phyloP scores from a whole-genome alignment of 805 yeast species.

The Maudiozyma turicensis region DNA sequence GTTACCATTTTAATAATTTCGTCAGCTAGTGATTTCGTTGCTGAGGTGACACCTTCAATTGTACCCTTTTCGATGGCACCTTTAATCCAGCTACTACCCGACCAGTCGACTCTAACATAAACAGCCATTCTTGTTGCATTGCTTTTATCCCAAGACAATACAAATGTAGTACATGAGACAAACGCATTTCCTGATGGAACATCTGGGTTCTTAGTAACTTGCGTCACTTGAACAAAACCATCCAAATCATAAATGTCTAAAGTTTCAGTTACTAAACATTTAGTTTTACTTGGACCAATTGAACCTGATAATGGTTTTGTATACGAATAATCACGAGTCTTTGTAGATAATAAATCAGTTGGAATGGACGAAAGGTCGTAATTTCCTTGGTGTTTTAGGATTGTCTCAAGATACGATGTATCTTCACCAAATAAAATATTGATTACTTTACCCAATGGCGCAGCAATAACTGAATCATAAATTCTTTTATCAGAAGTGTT shows the following conservation, averaged over 20 bases:
- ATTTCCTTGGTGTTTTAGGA: constrained; percentile 55
- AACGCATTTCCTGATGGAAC: constrained; percentile 74
- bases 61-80: constrained; percentile 68
- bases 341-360: constrained; percentile 25
- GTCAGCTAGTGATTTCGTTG: constrained; percentile 38
- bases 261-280: constrained; percentile 52
- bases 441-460: constrained; percentile 58
- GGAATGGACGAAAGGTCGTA: constrained; percentile 45
- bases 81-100: constrained; percentile 70
- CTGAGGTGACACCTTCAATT: constrained; percentile 59
- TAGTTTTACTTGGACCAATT: constrained; percentile 71
- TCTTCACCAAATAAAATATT: constrained; percentile 56
- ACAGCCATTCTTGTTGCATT: constrained; percentile 45
- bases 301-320: constrained; percentile 56
- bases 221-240: constrained; percentile 40
- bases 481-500: constrained; percentile 45
- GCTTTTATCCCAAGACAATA: constrained; percentile 52
- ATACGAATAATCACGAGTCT: constrained; percentile 44
- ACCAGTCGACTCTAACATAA: constrained; percentile 55
- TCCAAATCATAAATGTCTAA: constrained; percentile 44
- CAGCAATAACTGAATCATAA: constrained; percentile 42
- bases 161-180: constrained; percentile 46
- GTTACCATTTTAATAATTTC: constrained; percentile 34
- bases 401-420: constrained; percentile 33
- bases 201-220: constrained; percentile 62